phyloP scores from a whole-genome alignment of 192 early-diverging fungal genomes.

The Martensiomyces pterosporus region DNA sequence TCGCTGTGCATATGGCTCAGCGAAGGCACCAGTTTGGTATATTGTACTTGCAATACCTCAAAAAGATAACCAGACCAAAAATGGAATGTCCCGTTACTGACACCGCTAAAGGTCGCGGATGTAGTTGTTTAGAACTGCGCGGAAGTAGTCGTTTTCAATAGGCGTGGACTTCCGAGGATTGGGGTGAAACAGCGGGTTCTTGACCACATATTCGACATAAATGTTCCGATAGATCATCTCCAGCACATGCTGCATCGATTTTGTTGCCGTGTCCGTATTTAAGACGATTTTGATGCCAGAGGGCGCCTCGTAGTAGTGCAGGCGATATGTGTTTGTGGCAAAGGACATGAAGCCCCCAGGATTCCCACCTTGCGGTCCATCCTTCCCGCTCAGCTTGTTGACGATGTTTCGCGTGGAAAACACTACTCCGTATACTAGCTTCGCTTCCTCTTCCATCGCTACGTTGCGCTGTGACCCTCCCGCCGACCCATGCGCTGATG shows the following conservation, averaged over 20 bases:
- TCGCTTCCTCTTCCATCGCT: slow-evolving; percentile 76
- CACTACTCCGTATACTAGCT: slow-evolving; percentile 95
- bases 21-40: no score
- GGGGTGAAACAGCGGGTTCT: slow-evolving; percentile 73
- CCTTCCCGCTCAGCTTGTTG: slow-evolving; percentile 64
- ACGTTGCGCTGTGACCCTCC: slow-evolving; percentile 16
- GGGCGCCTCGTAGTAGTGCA: slow-evolving; percentile 89
- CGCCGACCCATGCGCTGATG: slow-evolving; percentile 12
- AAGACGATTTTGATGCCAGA: slow-evolving; percentile 86
- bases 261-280: slow-evolving; percentile 69
- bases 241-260: slow-evolving; percentile 65
- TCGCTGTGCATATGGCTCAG: no score
- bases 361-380: slow-evolving; percentile 33
- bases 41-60: no score
- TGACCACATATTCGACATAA: slow-evolving; percentile 91
- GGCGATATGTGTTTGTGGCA: slow-evolving; percentile 77
- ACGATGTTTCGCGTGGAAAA: slow-evolving; percentile 86
- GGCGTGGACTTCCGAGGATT: slow-evolving; percentile 41
- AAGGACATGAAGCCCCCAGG: slow-evolving; percentile 53
- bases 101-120: slow-evolving; percentile 41
- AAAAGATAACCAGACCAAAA: no score
- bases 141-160: slow-evolving; percentile 51
- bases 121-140: slow-evolving; percentile 47
- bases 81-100: no score
- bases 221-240: slow-evolving; percentile 79